Base-by-base conservation (phyloP, 495 filamentous ascomycete species). In the Xylaria venustula region DNA sequence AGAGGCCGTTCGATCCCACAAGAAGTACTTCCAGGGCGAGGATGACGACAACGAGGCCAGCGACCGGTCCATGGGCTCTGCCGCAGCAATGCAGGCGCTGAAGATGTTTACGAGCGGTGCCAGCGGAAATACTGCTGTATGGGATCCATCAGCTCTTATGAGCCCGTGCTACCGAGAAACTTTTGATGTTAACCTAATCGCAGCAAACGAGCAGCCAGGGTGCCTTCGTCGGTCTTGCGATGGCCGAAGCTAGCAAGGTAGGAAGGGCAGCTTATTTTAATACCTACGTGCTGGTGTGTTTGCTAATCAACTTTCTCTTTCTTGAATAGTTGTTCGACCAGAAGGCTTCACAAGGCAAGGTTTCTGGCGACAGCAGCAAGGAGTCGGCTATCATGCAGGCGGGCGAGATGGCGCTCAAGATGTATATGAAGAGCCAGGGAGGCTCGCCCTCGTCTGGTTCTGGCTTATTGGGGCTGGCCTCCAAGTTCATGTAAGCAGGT, bases 71-170 rank as follows among this genome's bases (percentile, higher is more conserved):
- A 77, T 88, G 66, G 87, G 86, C 37, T 71, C 74, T 17, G 87
- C 86, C 0, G 84, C 87, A 3, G 87, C 87, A n/a, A 80, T 88
- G 80, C 81, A 89, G 68, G 87, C 87, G 0, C 67, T 88, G 42
- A 88, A 88, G 76, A 80, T 85, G 76, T 88, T 88, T 67, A 75
- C 71, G 5, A 69, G 75, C 5, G 79, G 81, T 22, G 60, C 62
- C 58, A 73, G 71, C 42, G 68, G 69, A 9, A 70, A 60, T 40
- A 55, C 69, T 26, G 40, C 61, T 19, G 68, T 71, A 69, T 19
- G 68, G n/a, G n/a, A n/a, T n/a, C n/a, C n/a, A n/a, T n/a, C n/a
- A n/a, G 7, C 23, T 32, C 23, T 22, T 20, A 46, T 32, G 7
- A 28, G 36, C 40, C 30, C 11, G 20, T 14, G 51, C n/a, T 8